phyloP scores from a whole-genome alignment of 805 yeast genomes.

The Myxozyma mucilagina region DNA sequence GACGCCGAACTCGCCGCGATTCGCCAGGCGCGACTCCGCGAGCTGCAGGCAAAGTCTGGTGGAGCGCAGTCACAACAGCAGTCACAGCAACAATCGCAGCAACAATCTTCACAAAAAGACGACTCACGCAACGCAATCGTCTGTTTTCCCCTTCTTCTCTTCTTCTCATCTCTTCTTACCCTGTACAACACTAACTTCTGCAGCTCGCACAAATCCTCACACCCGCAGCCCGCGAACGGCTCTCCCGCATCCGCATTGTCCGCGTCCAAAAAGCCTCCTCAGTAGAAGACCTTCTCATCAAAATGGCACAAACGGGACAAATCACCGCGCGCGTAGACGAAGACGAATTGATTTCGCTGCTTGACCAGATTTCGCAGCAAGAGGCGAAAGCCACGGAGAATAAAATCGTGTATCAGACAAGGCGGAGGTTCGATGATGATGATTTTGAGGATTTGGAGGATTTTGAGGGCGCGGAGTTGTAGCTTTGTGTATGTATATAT shows the following conservation, averaged over 20 bases:
- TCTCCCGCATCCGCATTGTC: conserved; percentile 82
- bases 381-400: conserved; percentile 57
- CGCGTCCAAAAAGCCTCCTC: conserved; percentile 78
- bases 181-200: background rate
- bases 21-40: conserved; percentile 87
- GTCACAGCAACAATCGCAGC: conserved; percentile 6
- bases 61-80: conserved; percentile 2
- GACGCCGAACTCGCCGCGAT: conserved; percentile 85
- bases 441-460: no score
- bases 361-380: conserved; percentile 78
- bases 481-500: no score
- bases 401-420: no score
- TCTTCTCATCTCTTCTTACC: background rate
- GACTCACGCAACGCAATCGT: conserved; percentile 30
- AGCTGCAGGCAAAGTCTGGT: conserved; percentile 56
- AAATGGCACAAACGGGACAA: conserved; percentile 75
- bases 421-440: no score
- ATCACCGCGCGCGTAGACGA: conserved; percentile 73
- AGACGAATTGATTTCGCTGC: conserved; percentile 74
- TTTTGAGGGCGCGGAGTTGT: no score
- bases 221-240: conserved; percentile 81
- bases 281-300: conserved; percentile 76
- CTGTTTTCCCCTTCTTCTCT: background rate
- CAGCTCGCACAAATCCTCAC: conserved; percentile 70
- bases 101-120: conserved; percentile 23